Evolutionary conservation across 2,329 filamentous ascomycete genomes (phyloP).

Genomic region (Trichophaea hybrida): DNA sequence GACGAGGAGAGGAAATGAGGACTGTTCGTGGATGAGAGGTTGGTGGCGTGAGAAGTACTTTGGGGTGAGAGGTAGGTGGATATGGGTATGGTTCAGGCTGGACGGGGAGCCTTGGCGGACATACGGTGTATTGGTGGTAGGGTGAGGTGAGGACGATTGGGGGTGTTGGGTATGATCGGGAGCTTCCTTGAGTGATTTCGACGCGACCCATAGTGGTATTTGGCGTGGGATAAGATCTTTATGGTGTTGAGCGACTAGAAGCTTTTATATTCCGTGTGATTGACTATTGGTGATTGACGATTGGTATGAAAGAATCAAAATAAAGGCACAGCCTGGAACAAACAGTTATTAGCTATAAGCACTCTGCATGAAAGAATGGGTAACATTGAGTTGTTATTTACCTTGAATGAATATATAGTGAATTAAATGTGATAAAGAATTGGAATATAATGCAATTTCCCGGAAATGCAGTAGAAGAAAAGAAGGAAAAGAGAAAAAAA

Average conservation of each 20-base stretch:
- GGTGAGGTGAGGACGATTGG: neutral
- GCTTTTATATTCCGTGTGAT: neutral
- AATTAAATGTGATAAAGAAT: neutral
- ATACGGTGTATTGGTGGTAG: neutral
- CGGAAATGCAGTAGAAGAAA: neutral
- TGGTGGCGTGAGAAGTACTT: neutral
- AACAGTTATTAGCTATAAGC: neutral
- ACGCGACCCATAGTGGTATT: neutral
- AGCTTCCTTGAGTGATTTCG: neutral
- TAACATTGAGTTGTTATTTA: neutral
- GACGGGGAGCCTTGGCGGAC: neutral
- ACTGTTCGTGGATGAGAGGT: neutral
- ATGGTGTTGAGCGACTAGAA: neutral
- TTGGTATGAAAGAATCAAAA: neutral
- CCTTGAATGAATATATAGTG: neutral
- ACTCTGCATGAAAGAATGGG: neutral
- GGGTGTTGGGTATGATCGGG: too few species aligned
- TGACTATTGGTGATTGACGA: neutral
- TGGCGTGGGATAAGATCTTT: neutral
- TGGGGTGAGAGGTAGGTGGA: neutral
- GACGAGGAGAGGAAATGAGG: neutral
- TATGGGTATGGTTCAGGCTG: neutral
- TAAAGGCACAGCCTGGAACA: constrained; percentile 1
- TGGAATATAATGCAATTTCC: neutral
- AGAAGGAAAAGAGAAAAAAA: constrained; percentile 8